These are phyloP conservation scores for Penicillium egyptiacum DNA, from an alignment of 495 filamentous ascomycete species.

Conservation along the genomic window DNA sequence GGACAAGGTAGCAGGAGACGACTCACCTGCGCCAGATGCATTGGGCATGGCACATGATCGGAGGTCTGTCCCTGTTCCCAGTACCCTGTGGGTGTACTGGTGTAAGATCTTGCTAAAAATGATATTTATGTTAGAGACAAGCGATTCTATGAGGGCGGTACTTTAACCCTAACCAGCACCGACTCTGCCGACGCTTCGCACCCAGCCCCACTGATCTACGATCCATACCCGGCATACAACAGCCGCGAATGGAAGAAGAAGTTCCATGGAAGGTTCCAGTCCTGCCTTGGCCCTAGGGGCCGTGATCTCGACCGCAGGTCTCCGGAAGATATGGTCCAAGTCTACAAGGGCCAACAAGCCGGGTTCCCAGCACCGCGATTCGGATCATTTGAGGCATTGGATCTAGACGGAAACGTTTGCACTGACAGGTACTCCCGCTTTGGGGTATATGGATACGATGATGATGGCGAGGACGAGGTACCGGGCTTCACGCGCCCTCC, in stretches of 20 bases:
- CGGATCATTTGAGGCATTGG: conserved; percentile 50
- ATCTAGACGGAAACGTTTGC: conserved; percentile 47
- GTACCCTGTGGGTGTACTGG: too few species aligned
- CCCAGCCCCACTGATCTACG: conserved; percentile 38
- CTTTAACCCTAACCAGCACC: conserved; percentile 27
- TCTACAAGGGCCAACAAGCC: conserved; percentile 39
- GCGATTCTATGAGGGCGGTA: conserved; percentile 31
- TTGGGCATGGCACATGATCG: conserved; percentile 18
- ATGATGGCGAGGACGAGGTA: conserved; percentile 28
- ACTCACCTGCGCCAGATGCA: conserved; percentile 20
- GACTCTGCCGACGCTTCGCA: conserved; percentile 12
- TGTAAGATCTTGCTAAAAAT: background rate
- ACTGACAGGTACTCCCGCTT: conserved; percentile 57
- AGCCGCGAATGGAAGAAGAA: conserved; percentile 41
- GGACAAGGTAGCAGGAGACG: conserved; percentile 15
- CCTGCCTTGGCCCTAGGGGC: conserved; percentile 51
- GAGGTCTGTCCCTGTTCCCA: conserved; percentile 15
- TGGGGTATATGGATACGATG: conserved; percentile 50
- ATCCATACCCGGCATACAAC: conserved; percentile 55
- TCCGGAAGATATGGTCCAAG: conserved; percentile 46
- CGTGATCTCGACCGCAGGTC: conserved; percentile 43
- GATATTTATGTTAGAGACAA: conserved; percentile 15
- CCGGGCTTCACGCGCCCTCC: conserved; percentile 21
- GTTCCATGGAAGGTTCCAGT: conserved; percentile 40
- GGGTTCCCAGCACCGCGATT: conserved; percentile 45